Evolutionary conservation across 2,329 filamentous ascomycete species (phyloP).

Genomic region (Penicillium rolfsii): DNA sequence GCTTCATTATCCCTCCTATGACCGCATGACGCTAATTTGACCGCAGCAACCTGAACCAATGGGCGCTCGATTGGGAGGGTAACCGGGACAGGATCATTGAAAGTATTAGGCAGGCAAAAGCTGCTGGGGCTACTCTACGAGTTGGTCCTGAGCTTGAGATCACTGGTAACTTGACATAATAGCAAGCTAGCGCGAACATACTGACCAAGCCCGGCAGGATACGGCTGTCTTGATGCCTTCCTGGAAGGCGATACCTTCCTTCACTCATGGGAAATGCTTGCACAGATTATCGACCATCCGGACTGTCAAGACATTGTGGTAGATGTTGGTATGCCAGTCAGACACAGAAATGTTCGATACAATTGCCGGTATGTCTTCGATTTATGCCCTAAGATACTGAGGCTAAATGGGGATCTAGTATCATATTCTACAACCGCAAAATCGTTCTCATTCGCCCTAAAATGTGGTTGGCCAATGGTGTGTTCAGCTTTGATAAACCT

Average conservation of each 20-base stretch:
- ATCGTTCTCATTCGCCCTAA: conserved; percentile 75
- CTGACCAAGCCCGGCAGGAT: conserved; percentile 38
- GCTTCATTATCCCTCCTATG: neutral
- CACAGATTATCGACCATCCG: conserved; percentile 62
- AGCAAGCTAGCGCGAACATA: neutral
- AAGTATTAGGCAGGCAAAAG: conserved; percentile 64
- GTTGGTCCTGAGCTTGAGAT: conserved; percentile 61
- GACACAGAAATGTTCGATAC: conserved; percentile 65
- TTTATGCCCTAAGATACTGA: neutral
- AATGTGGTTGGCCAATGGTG: conserved; percentile 67
- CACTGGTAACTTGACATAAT: conserved; percentile 46
- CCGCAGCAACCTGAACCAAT: conserved; percentile 47
- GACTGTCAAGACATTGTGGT: conserved; percentile 68
- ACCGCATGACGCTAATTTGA: neutral
- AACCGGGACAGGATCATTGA: conserved; percentile 67
- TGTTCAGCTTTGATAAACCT: conserved; percentile 7
- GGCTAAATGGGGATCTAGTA: conserved; percentile 25
- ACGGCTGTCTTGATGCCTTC: conserved; percentile 70
- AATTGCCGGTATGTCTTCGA: conserved; percentile 58
- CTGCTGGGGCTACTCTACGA: conserved; percentile 63
- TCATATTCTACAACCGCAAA: conserved; percentile 67
- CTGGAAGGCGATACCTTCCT: conserved; percentile 61
- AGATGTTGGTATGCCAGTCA: conserved; percentile 65
- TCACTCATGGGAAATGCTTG: conserved; percentile 66
- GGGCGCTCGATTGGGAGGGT: conserved; percentile 65